Conservation (phyloP, 2,329 filamentous ascomycete genomes). For the Fusarium pseudograminearum region DNA sequence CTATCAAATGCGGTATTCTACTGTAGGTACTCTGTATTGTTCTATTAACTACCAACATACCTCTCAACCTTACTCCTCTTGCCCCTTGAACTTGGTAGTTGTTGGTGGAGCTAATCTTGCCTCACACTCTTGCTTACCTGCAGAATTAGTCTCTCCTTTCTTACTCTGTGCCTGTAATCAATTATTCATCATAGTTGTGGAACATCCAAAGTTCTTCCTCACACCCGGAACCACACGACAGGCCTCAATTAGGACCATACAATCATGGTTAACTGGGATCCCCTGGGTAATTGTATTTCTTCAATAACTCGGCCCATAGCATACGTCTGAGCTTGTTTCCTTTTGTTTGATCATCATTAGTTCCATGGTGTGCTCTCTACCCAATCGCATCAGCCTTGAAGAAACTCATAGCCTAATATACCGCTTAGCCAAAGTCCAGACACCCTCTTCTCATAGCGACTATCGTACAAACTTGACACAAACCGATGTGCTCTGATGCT, state of each 20-base stretch:
- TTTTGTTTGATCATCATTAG: background rate
- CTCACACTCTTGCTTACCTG: background rate
- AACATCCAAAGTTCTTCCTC: conserved; percentile 7
- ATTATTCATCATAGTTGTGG: background rate
- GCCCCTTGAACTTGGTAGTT: background rate
- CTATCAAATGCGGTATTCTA: background rate
- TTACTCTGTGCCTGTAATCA: background rate
- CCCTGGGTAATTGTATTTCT: background rate
- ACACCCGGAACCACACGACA: background rate
- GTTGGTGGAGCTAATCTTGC: background rate
- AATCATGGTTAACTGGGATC: conserved; percentile 7
- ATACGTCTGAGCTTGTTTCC: background rate
- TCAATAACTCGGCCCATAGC: background rate
- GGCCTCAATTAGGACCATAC: conserved; percentile 3
- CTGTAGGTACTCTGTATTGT: background rate
- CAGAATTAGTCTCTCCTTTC: background rate
- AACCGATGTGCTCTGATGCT: conserved; percentile 18
- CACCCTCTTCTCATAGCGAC: background rate
- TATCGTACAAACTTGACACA: conserved; percentile 23
- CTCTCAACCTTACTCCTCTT: background rate
- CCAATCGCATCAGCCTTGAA: background rate
- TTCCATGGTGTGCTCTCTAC: background rate
- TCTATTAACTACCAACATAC: background rate
- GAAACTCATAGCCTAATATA: background rate
- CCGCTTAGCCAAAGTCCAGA: background rate